Evolutionary conservation across 1,284 basidiomycete genomes (phyloP), one percentile per base, ranked within the genome.

Genomic region (Rhodotorula sp.): DNA sequence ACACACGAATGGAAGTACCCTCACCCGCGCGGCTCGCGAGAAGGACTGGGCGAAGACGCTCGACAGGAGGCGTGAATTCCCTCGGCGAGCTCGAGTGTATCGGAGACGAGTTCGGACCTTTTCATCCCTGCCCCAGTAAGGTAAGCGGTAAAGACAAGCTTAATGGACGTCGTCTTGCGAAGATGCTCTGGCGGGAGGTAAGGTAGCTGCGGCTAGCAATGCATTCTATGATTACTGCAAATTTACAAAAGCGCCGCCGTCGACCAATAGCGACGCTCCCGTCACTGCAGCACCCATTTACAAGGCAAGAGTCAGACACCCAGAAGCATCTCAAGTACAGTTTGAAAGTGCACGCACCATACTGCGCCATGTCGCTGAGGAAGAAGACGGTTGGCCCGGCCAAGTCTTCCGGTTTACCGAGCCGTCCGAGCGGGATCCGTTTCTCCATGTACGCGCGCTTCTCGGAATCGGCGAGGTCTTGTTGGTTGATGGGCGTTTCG

Each of bases 241-340:
- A 73, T 90, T 90, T 48, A 91, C 90, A 73, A 91, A 90, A 44
- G 88, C 82, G 0, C 90, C 90, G 10, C 90, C 90, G 77, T 91
- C 90, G 0, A 90, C 90, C 5, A 91, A 81, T 22, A 91, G 80
- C 26, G 86, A 86, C 60, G 87, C 84, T 20, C 88, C 88, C 1
- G 88, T 89, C 62, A 77, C 71, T 67, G 57, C 42, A 12, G 45
- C 5, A 37, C 37, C 1, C 10, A 37, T 37, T 42, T 8, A 42
- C 8, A 42, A 42, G 8, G 10, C 7, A 42, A 7, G 14, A 12
- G 37, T 6, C 24, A 33, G 44, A 3, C 22, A 18, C 3, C 26
- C 4, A 61, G 62, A 6, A 18, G 0, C 0, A 10, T 4, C 29
- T 24, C 26, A 6, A 48, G 76, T 17, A 29, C 53, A 30, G 5